These are phyloP conservation scores for Oryza coarctata DNA, from an alignment of 176 grass and related monocot species.

Conservation along the genomic window DNA sequence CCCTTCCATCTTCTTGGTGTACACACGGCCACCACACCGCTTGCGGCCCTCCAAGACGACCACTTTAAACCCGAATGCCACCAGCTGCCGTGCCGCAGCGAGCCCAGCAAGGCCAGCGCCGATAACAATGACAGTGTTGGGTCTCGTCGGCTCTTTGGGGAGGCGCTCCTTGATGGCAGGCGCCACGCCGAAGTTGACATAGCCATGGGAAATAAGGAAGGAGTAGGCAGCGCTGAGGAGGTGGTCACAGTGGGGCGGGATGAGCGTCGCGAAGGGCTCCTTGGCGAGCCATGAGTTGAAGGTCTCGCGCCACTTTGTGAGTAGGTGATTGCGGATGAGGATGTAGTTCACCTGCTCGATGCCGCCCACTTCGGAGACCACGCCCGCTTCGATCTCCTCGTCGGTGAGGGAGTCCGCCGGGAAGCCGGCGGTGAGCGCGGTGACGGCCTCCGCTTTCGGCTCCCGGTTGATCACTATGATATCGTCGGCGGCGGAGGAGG, in stretches of 20 bases:
- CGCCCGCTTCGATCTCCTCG: constrained; percentile 95
- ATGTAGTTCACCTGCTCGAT: constrained; percentile 99
- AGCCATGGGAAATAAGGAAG: constrained; percentile 79
- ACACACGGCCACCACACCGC: constrained; percentile 82
- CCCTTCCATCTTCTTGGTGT: constrained; percentile 96
- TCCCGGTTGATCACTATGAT: constrained; percentile 99
- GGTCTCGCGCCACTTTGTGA: constrained; percentile 79
- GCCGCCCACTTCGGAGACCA: constrained; percentile 85
- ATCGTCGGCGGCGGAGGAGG: constrained; percentile 57
- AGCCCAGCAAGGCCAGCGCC: constrained; percentile 83
- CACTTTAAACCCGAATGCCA: constrained; percentile 84
- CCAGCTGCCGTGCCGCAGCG: constrained; percentile 74
- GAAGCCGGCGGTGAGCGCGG: constrained; percentile 81
- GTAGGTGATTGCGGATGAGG: constrained; percentile 92
- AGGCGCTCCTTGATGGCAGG: constrained; percentile 74
- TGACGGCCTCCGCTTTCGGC: constrained; percentile 86
- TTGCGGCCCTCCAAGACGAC: constrained; percentile 83
- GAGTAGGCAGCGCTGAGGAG: constrained; percentile 85
- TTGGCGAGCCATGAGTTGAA: constrained; percentile 73
- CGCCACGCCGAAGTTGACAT: constrained; percentile 90
- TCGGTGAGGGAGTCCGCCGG: constrained; percentile 94
- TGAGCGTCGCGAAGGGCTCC: constrained; percentile 58
- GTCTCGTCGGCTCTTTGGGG: constrained; percentile 71
- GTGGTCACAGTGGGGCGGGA: constrained; percentile 77
- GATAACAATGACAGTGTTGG: constrained; percentile 56